These are phyloP conservation scores for Fonsecaea pedrosoi DNA, from an alignment of 2,329 filamentous ascomycete genomes.

Conservation along the genomic window DNA sequence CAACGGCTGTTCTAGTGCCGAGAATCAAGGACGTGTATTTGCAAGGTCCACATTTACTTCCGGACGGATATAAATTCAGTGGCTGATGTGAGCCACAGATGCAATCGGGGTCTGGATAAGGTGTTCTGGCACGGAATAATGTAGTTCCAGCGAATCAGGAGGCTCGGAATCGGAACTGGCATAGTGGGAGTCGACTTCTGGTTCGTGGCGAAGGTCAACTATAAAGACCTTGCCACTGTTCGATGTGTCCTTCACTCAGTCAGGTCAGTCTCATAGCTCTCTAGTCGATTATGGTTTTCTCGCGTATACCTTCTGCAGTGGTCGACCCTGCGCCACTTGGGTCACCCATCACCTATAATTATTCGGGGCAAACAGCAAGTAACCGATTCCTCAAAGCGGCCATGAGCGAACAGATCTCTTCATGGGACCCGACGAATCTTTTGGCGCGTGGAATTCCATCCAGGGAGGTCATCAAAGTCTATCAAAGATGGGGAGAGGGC, in stretches of 20 bases:
- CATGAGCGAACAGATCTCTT: constrained; percentile 71
- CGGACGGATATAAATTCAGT: not conserved
- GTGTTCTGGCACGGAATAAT: no score
- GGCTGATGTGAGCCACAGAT: constrained; percentile 11
- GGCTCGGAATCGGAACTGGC: no score
- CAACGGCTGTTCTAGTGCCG: no score
- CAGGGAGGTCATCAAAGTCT: constrained; percentile 63
- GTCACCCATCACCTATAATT: constrained; percentile 3
- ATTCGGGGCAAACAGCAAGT: constrained; percentile 60
- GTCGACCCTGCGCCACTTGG: constrained; percentile 7
- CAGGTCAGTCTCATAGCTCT: constrained; percentile 1
- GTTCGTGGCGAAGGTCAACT: not conserved
- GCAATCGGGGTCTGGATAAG: not conserved
- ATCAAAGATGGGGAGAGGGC: constrained; percentile 67
- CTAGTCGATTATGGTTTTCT: constrained; percentile 10
- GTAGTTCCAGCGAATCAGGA: no score
- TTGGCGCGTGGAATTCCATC: constrained; percentile 62
- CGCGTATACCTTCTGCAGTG: constrained; percentile 1
- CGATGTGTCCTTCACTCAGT: constrained; percentile 5
- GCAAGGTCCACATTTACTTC: not conserved
- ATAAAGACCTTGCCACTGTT: constrained; percentile 3
- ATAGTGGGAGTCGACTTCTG: no score
- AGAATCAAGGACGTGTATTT: no score
- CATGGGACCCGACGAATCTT: constrained; percentile 63
- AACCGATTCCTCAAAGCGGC: constrained; percentile 72